These are phyloP conservation scores for Magnusiomyces magnusii DNA, from an alignment of 1,139 yeast genomes.

Conservation along the genomic window DNA sequence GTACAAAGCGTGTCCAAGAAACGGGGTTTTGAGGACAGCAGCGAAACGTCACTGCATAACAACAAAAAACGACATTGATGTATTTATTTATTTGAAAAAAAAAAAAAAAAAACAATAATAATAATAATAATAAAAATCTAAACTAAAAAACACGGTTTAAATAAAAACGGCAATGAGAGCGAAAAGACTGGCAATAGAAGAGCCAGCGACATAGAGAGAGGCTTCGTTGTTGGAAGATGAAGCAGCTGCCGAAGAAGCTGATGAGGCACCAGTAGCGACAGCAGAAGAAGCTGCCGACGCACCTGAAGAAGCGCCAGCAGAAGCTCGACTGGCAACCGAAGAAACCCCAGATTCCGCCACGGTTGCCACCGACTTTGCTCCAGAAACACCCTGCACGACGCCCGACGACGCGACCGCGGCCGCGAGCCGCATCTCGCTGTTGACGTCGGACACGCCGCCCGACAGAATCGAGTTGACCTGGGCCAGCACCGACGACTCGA, in stretches of 20 bases:
- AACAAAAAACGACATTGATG: background rate
- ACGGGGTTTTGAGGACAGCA: too few relatives aligned
- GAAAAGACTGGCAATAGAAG: background rate
- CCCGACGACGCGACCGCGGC: background rate
- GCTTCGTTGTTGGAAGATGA: background rate
- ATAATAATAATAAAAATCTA: too few relatives aligned
- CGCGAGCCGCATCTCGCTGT: background rate
- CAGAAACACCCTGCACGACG: background rate
- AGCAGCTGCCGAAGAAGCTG: background rate
- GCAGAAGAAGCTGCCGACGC: background rate
- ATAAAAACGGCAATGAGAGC: background rate
- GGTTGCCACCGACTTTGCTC: background rate
- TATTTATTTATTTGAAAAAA: too few relatives aligned
- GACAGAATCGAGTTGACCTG: conserved; percentile 1
- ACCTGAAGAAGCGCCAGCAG: background rate
- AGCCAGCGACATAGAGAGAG: background rate
- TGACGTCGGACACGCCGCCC: background rate
- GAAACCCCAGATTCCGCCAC: background rate
- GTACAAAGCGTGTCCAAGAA: too few relatives aligned
- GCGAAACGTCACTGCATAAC: too few relatives aligned
- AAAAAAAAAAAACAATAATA: too few relatives aligned
- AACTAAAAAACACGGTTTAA: background rate
- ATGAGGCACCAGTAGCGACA: background rate
- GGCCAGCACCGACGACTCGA: background rate
- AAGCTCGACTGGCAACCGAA: too few relatives aligned